Evolutionary conservation across 2,329 filamentous ascomycete species (phyloP).

Genomic region (Ophiostoma angusticollis): DNA sequence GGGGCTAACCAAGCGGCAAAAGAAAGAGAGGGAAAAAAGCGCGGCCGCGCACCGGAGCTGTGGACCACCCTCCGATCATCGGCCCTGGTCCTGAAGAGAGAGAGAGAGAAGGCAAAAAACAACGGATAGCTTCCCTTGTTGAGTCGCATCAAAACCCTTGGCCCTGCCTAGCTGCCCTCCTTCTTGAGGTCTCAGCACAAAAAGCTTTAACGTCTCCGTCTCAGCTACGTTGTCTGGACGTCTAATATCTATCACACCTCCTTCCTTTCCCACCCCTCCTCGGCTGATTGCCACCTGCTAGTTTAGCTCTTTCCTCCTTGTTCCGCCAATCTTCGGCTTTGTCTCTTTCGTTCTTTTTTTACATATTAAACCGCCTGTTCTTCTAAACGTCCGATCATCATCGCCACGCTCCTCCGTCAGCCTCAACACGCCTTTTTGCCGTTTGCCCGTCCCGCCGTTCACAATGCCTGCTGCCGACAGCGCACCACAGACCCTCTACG

Average conservation of each 20-base stretch:
- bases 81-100: conserved; percentile 5
- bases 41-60: conserved; percentile 4
- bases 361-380: conserved; percentile 1
- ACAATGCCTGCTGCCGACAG: conserved; percentile 61
- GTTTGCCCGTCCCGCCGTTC: too few species aligned
- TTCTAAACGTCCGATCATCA: too few species aligned
- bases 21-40: not conserved
- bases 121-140: too few species aligned
- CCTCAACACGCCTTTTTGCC: too few species aligned
- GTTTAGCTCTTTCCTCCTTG: conserved; percentile 4
- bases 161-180: not conserved
- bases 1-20: too few species aligned
- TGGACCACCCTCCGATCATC: conserved; percentile 12
- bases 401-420: too few species aligned
- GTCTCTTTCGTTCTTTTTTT: not conserved
- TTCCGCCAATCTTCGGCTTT: not conserved
- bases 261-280: not conserved
- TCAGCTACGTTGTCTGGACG: too few species aligned
- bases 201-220: too few species aligned
- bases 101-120: too few species aligned
- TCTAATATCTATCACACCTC: not conserved
- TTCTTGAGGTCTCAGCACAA: too few species aligned
- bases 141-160: not conserved
- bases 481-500: conserved; percentile 77
- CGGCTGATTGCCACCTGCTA: too few species aligned